Conservation (phyloP, 2,329 filamentous ascomycete species). For the Ophiostoma australiae region DNA sequence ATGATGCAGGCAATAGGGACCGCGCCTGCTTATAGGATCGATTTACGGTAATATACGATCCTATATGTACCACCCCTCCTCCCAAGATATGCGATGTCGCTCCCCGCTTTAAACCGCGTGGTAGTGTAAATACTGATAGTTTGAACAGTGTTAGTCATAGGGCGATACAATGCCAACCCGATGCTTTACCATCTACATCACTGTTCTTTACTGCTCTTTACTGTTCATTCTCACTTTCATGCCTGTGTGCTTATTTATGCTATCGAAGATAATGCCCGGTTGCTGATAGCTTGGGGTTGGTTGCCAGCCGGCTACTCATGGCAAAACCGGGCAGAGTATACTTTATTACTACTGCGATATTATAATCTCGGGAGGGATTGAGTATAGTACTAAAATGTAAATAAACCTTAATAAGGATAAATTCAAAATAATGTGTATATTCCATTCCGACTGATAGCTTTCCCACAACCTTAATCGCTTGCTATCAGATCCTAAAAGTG, state of each 20-base stretch:
- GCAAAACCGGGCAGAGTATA: not conserved
- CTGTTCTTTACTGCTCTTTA: not conserved
- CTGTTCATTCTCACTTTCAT: not conserved
- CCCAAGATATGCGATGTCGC: constrained; percentile 3
- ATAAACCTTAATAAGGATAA: not conserved
- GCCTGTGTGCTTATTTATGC: not conserved
- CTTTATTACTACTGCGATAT: no score
- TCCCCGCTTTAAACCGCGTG: not conserved
- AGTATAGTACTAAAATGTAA: not conserved
- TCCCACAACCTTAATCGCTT: not conserved
- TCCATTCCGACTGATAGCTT: not conserved
- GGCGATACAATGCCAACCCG: not conserved
- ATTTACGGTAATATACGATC: not conserved
- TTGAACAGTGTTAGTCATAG: not conserved
- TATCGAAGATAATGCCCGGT: not conserved
- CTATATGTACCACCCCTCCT: not conserved
- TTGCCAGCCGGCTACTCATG: not conserved
- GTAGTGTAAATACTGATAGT: not conserved
- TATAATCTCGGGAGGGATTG: no score
- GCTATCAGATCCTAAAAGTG: constrained; percentile 1
- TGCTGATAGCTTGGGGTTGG: not conserved
- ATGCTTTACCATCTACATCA: not conserved
- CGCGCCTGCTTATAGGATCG: not conserved
- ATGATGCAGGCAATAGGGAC: not conserved
- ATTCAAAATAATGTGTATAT: not conserved